Conservation (phyloP, 495 filamentous ascomycete genomes). For the Penicillium herquei region DNA sequence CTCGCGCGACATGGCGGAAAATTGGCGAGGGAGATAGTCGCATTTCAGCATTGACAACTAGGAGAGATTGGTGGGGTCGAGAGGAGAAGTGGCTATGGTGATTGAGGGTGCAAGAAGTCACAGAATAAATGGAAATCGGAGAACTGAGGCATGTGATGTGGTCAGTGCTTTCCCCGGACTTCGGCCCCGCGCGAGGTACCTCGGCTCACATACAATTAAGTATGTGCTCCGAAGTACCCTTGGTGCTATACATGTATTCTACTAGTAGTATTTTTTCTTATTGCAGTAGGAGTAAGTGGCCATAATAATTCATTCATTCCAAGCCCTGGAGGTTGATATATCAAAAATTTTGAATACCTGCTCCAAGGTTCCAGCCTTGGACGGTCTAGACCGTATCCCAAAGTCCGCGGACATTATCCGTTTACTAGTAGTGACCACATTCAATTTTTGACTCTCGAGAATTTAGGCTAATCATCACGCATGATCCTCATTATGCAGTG, state of each 20-base stretch:
- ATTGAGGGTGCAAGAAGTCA: not conserved
- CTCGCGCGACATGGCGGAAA: constrained; percentile 10
- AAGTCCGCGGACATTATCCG: too few relatives aligned
- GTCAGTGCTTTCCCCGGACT: constrained; percentile 2
- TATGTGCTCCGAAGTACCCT: not conserved
- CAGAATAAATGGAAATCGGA: not conserved
- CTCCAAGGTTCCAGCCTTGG: not conserved
- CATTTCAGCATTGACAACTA: constrained; percentile 4
- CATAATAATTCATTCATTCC: too few relatives aligned
- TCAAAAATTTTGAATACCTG: too few relatives aligned
- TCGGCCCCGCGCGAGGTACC: not conserved
- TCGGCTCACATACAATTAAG: not conserved
- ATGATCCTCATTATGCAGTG: too few relatives aligned
- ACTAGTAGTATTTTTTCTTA: too few relatives aligned
- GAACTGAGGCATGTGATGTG: constrained; percentile 1
- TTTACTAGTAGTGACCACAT: too few relatives aligned
- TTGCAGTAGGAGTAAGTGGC: too few relatives aligned
- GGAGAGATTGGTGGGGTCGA: not conserved
- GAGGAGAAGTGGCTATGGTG: not conserved
- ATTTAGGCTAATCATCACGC: too few relatives aligned
- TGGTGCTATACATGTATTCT: not conserved
- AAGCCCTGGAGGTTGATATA: too few relatives aligned
- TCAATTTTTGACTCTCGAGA: too few relatives aligned
- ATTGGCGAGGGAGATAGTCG: constrained; percentile 4
- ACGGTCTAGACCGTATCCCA: not conserved